Conservation (phyloP, 1,284 basidiomycete genomes). For the Cryptococcus deneoformans region DNA sequence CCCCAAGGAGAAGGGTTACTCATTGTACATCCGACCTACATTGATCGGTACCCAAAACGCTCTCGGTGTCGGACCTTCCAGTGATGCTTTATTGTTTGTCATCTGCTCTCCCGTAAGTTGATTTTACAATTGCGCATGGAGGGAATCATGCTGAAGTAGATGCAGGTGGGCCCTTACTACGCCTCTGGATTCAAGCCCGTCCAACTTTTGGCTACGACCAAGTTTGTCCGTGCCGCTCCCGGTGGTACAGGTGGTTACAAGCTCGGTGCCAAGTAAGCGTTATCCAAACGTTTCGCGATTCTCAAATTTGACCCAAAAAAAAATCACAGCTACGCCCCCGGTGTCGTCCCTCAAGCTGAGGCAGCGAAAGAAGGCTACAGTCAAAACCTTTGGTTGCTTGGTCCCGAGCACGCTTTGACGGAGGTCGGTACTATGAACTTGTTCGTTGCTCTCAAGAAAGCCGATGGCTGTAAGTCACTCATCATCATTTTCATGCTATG, state of each 20-base stretch:
- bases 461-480: conserved; percentile 61
- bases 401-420: conserved; percentile 79
- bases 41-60: conserved; percentile 85
- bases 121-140: not conserved
- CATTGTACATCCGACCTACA: conserved; percentile 78
- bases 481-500: too few relatives aligned
- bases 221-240: conserved; percentile 83
- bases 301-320: not conserved
- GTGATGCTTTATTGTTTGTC: conserved; percentile 88
- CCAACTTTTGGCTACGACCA: conserved; percentile 83
- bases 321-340: conserved; percentile 66
- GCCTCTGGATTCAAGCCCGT: conserved; percentile 95
- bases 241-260: conserved; percentile 94
- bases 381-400: conserved; percentile 94
- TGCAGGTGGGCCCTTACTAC: conserved; percentile 81
- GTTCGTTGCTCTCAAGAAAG: conserved; percentile 76
- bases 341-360: conserved; percentile 80
- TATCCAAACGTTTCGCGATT: not conserved
- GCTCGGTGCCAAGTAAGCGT: conserved; percentile 68
- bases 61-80: conserved; percentile 83
- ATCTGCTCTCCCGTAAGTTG: conserved; percentile 72
- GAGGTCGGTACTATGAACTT: conserved; percentile 92
- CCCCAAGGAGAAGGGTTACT: conserved; percentile 83
- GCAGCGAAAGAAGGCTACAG: conserved; percentile 84
- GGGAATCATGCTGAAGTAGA: not conserved